These are phyloP conservation scores for Boletus bicolor DNA, from an alignment of 768 basidiomycete genomes.

Conservation along the genomic window DNA sequence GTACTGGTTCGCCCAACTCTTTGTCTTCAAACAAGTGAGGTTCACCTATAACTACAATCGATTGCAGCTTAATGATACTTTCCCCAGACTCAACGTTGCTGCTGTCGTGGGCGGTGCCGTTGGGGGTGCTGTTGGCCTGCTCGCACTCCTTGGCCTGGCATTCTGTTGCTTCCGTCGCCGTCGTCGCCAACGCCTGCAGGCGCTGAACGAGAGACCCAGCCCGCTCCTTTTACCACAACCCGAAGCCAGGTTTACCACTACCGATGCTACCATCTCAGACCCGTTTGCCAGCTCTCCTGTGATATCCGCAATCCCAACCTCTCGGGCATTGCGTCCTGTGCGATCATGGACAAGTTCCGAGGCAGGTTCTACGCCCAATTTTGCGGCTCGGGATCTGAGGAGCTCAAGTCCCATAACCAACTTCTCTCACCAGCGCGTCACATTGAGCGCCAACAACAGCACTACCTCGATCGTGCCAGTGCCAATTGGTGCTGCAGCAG, in stretches of 20 bases:
- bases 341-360: conserved; percentile 10
- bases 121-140: conserved; percentile 19
- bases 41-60: background rate
- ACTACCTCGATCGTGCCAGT: background rate
- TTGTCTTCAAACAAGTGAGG: conserved; percentile 15
- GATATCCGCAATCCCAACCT: background rate
- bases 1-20: background rate
- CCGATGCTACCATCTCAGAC: background rate
- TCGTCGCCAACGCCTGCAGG: background rate
- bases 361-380: background rate
- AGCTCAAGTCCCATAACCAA: background rate
- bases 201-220: conserved; percentile 2
- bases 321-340: conserved; percentile 3
- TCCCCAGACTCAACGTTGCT: conserved; percentile 13
- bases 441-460: conserved; percentile 4
- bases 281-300: conserved; percentile 4
- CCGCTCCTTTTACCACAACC: conserved; percentile 8
- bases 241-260: conserved; percentile 1
- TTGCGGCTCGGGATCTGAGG: background rate
- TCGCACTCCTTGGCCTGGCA: conserved; percentile 14
- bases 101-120: conserved; percentile 14
- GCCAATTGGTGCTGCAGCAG: background rate
- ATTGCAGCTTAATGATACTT: background rate
- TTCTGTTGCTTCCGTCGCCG: conserved; percentile 14
- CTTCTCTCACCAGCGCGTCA: background rate